Percentiles rank a stretch among this genome's conserved stretches.
Conservation (phyloP, 495 filamentous ascomycete species). For the Letharia columbiana region DNA sequence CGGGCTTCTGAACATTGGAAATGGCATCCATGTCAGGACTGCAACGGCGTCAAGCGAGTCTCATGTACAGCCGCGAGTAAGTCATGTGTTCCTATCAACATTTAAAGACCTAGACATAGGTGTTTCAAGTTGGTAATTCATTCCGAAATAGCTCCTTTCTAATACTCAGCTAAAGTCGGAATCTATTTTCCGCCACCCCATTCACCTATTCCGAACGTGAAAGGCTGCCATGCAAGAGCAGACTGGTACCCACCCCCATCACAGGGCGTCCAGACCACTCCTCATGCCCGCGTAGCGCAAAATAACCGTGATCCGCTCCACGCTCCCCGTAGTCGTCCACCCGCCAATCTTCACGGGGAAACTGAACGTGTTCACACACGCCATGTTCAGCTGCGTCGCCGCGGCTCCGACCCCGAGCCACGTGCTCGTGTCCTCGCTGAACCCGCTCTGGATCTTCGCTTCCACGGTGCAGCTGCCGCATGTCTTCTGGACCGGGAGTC, state of each 20-base stretch:
- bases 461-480: neutral
- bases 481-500: neutral
- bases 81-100: neutral
- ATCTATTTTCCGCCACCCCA: neutral
- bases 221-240: neutral
- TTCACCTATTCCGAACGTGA: neutral
- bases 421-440: neutral
- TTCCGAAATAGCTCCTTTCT: neutral
- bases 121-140: too few relatives aligned
- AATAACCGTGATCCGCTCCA: neutral
- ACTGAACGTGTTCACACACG: neutral
- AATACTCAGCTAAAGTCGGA: neutral
- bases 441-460: neutral
- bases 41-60: neutral
- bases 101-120: neutral
- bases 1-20: neutral
- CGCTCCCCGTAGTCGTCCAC: neutral
- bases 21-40: neutral
- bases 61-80: neutral
- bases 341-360: neutral
- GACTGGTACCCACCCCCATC: neutral
- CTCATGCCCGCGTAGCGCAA: neutral
- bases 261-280: neutral
- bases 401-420: neutral
- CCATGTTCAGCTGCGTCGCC: conserved; percentile 1